Base-by-base conservation (phyloP, 208 protist genomes). In the Borovskyia barvae region DNA sequence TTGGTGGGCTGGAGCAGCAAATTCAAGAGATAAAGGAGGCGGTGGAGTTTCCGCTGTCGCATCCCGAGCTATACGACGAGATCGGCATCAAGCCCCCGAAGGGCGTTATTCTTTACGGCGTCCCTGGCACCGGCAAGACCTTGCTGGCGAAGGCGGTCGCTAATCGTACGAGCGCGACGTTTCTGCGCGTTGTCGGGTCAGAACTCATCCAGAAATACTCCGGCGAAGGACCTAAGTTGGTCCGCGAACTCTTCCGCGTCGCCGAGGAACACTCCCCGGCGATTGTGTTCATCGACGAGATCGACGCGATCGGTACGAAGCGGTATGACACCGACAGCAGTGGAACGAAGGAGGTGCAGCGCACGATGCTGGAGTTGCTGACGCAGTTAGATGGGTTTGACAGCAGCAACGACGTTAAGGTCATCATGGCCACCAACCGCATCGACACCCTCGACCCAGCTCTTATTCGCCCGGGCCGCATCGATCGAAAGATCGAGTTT, bases 251-350 rank as follows among this genome's bases (percentile, higher is more conserved):
- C n/a, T 99, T 99, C 82, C 87, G 97, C 51, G 96, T 99, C 3
- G 99, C 99, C 1, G 97, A 99, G 72, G 98, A 99, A 67, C 90
- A 96, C 65, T 88, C 97, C 9, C 99, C 99, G 4, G 93, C 97
- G 24, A 99, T 99, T 73, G 98, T 99, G 40, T 99, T 99, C 86
- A 99, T 99, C 73, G 99, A 99, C 78, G 99, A 99, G 73, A 99
- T 99, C 62, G 99, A 99, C 82, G 99, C 99, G 11, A 98, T 99
- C 48, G 99, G 99, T 39, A 99, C 97, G 25, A 99, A 99, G 82
- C 80, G 97, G 36, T 99, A 99, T 82, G 98, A 99, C 62, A 90
- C 97, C 14, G 96, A 95, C 29, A 97, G 88, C 48, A 97, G 97
- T 66, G 99, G 98, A 19, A 98, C 99, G 54, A 90, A 98, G 53